Evolutionary conservation across 2,329 filamentous ascomycete genomes (phyloP), one percentile per base, ranked within the genome.

Genomic region (Scorias spongiosa): DNA sequence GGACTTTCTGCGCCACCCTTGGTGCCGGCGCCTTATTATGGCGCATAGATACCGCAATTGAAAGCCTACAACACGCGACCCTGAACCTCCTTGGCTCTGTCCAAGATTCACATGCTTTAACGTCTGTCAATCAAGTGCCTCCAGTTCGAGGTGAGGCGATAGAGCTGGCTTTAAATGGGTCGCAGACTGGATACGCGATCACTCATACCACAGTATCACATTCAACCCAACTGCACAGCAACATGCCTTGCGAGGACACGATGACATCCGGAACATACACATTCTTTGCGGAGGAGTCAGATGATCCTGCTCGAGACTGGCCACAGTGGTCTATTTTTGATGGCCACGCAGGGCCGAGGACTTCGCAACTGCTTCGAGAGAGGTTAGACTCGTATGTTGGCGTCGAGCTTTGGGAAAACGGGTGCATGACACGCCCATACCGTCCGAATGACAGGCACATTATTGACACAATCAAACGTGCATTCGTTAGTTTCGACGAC

Each of bases 281-380:
- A 6, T 46, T 51, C 36, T 15, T 12, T 9, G 15, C 12, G 5
- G 32, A 36, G 5, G 12, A 36, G 11, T 49, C 49, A 39, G 44
- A 51, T 26, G 52, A 58, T 26, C 46, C 45, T 2, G 41, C 36
- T 10, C 49, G 48, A 29, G 50, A 55, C 32, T 59, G 56, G 56
- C 46, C 42, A 18, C 48, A 59, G 26, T 67, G 63, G 62, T 60
- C 49, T 8, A 56, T 67, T 26, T 67, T 65, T 34, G 65, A 67
- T 42, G 65, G 65, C 1, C 65, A 68, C 52, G 58, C 58, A 37
- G 59, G 60, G 12, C 48, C 52, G 3, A 46, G 51, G 8, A 62
- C 58, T 10, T 48, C 59, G 2, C 44, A 54, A 7, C 26, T 56
- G 9, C 49, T 62, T 2, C 49, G 51, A 42, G 46, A 54, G 8